Evolutionary conservation across 2,329 filamentous ascomycete genomes (phyloP).

Genomic region (Tympanopsis confertula): DNA sequence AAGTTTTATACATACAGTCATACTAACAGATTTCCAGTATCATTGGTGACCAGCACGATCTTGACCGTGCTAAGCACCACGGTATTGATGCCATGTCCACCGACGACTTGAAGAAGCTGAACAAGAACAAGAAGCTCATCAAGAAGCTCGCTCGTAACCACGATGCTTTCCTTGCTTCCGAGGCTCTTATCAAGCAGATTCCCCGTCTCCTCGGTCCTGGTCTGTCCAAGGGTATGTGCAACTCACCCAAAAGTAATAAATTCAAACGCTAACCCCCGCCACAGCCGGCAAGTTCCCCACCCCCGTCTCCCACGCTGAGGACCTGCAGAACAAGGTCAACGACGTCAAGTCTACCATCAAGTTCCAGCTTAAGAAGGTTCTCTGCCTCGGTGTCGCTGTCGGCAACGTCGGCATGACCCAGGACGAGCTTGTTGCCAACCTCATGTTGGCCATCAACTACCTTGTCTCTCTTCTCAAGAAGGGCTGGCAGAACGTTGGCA

Average conservation of each 20-base stretch:
- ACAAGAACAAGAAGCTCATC: constrained; percentile 99
- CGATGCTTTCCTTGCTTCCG: constrained; percentile 97
- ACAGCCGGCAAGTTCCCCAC: constrained; percentile 98
- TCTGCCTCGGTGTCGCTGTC: constrained; percentile 98
- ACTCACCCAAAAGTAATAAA: constrained; percentile 1
- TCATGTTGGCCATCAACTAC: constrained; percentile 99
- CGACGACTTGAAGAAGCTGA: constrained; percentile 99
- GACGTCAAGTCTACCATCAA: constrained; percentile 99
- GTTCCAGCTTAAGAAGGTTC: constrained; percentile 99
- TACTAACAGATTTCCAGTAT: too few species aligned
- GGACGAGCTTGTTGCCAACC: constrained; percentile 94
- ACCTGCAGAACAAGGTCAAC: constrained; percentile 88
- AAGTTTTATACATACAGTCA: too few species aligned
- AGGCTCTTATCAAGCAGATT: constrained; percentile 98
- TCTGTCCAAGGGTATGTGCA: constrained; percentile 77
- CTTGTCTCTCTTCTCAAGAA: constrained; percentile 98
- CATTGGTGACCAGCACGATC: constrained; percentile 89
- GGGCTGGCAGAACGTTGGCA: constrained; percentile 99
- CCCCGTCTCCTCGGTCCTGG: constrained; percentile 97
- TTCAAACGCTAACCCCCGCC: constrained; percentile 13
- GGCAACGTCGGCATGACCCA: constrained; percentile 95
- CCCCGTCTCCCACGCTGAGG: constrained; percentile 91
- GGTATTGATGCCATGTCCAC: constrained; percentile 96
- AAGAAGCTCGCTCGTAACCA: constrained; percentile 99
- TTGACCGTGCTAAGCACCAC: constrained; percentile 98